Evolutionary conservation across 768 basidiomycete genomes (phyloP).

Genomic region (Lactarius psammicola): DNA sequence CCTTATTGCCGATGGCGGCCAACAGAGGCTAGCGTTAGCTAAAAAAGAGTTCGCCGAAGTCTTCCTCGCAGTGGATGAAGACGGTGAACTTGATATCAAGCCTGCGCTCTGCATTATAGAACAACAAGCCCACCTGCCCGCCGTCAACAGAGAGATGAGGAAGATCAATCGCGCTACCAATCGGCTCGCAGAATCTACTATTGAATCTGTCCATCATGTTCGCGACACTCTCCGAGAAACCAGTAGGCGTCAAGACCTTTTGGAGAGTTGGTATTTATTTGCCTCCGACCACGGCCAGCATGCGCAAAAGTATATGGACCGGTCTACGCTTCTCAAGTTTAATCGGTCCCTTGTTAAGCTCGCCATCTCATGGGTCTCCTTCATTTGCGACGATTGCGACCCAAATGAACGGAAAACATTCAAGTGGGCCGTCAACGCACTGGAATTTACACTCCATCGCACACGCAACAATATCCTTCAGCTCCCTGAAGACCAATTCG

Average conservation of each 20-base stretch:
- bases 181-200: slow-evolving; percentile 87
- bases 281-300: slow-evolving; percentile 96
- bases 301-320: slow-evolving; percentile 86
- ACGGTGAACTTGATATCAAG: slow-evolving; percentile 41
- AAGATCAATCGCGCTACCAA: slow-evolving; percentile 90
- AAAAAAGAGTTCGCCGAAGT: slow-evolving; percentile 74
- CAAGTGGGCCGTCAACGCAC: slow-evolving; percentile 95
- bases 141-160: slow-evolving; percentile 83
- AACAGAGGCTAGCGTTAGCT: slow-evolving; percentile 67
- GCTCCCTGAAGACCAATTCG: slow-evolving; percentile 85
- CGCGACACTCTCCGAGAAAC: slow-evolving; percentile 61
- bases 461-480: slow-evolving; percentile 90
- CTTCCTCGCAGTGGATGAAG: slow-evolving; percentile 63
- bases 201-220: slow-evolving; percentile 88
- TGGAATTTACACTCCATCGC: slow-evolving; percentile 87
- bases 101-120: slow-evolving; percentile 47
- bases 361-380: slow-evolving; percentile 96
- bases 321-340: slow-evolving; percentile 65
- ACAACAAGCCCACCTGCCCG: slow-evolving; percentile 86
- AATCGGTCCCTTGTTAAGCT: slow-evolving; percentile 81
- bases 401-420: slow-evolving; percentile 94
- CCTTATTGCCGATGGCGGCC: slow-evolving; percentile 86
- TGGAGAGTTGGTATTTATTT: slow-evolving; percentile 93
- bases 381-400: slow-evolving; percentile 98
- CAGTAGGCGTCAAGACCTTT: slow-evolving; percentile 72